Evolutionary conservation across 2,329 filamentous ascomycete species (phyloP).

Genomic region (Ramichloridium luteum): DNA sequence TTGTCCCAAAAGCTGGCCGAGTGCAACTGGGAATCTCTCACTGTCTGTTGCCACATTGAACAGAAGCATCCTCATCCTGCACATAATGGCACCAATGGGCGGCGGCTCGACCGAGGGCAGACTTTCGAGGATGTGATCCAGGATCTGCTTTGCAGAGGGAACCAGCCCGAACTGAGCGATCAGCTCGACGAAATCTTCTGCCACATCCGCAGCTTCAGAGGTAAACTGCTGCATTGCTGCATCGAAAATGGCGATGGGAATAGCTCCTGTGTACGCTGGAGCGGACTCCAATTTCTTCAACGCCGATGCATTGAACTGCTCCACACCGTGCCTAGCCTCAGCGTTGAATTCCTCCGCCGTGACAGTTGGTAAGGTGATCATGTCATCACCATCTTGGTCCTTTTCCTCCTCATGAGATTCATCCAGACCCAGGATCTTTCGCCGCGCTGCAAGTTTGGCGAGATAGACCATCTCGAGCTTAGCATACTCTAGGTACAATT

Average conservation of each 20-base stretch:
- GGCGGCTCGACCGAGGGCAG: conserved; percentile 43
- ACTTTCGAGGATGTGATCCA: conserved; percentile 59
- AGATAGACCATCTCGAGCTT: conserved; percentile 89
- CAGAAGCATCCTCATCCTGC: conserved; percentile 59
- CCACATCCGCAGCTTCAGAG: conserved; percentile 48
- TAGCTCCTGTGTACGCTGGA: conserved; percentile 81
- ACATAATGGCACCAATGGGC: conserved; percentile 47
- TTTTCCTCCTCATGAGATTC: conserved; percentile 33
- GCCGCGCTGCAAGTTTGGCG: conserved; percentile 63
- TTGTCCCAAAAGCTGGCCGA: conserved; percentile 52
- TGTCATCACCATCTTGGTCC: conserved; percentile 31
- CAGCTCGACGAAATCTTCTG: conserved; percentile 68
- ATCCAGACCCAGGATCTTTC: conserved; percentile 54
- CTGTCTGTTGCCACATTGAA: conserved; percentile 52
- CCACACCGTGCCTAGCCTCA: conserved; percentile 38
- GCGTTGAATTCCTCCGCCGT: conserved; percentile 52
- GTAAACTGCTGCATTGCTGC: conserved; percentile 68
- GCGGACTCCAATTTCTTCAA: conserved; percentile 57
- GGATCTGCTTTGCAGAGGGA: conserved; percentile 51
- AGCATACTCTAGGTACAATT: conserved; percentile 81
- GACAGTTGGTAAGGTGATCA: conserved; percentile 46
- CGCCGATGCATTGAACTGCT: conserved; percentile 38
- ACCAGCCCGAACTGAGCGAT: conserved; percentile 58
- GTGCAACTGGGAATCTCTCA: conserved; percentile 58
- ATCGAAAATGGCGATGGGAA: conserved; percentile 85